Conservation (phyloP, 148 eudicot genomes). For the Vaccinium myrtillus region DNA sequence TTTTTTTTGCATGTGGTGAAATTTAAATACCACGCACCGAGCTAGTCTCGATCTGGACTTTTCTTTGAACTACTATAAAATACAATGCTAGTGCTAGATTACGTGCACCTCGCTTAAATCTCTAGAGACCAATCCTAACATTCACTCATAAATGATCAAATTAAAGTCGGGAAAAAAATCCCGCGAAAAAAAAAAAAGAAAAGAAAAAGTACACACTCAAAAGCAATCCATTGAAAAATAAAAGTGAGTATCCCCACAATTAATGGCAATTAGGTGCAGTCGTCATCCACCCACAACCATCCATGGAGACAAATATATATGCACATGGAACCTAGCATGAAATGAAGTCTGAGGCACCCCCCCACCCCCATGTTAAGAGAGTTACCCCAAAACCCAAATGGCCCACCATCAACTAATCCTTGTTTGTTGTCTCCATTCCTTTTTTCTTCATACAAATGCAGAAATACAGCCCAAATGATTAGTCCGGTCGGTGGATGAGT, state of each 20-base stretch:
- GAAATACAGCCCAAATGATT: background rate
- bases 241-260: background rate
- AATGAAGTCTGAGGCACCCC: background rate
- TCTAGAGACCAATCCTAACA: too few relatives aligned
- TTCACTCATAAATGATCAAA: too few relatives aligned
- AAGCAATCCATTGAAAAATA: background rate
- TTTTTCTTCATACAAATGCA: background rate
- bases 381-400: background rate
- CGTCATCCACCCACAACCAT: background rate
- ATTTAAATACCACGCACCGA: too few relatives aligned
- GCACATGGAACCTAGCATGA: background rate
- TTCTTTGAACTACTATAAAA: too few relatives aligned
- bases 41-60: too few relatives aligned
- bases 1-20: too few relatives aligned
- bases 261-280: background rate
- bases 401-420: background rate
- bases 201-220: too few relatives aligned
- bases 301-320: background rate
- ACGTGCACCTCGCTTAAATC: too few relatives aligned
- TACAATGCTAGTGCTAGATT: too few relatives aligned
- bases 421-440: background rate
- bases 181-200: background rate
- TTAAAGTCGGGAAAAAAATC: background rate
- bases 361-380: background rate
- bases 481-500: too few relatives aligned